Conservation (phyloP, 768 basidiomycete species). For the Lactifluus echinatus region DNA sequence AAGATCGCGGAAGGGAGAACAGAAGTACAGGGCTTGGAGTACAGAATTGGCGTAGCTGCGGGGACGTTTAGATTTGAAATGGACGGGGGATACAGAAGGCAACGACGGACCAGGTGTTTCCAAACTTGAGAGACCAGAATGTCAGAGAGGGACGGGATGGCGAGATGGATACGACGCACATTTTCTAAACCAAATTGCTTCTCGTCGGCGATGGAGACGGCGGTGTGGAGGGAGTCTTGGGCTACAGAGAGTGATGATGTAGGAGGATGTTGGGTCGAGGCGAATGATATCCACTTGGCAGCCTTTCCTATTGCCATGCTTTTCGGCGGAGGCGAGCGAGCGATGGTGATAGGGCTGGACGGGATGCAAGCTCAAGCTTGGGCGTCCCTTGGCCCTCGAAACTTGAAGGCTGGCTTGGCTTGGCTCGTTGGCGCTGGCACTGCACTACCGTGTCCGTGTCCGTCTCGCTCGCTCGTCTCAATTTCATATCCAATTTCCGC, state of each 20-base stretch:
- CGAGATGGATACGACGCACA: slow-evolving; percentile 40
- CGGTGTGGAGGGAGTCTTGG: slow-evolving; percentile 11
- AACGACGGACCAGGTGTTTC: slow-evolving; percentile 78
- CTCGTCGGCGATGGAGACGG: slow-evolving; percentile 51
- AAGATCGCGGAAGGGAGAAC: slow-evolving; percentile 85
- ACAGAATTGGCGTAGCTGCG: slow-evolving; percentile 97
- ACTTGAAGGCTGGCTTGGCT: background rate
- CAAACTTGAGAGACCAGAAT: slow-evolving; percentile 51
- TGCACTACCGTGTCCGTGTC: background rate
- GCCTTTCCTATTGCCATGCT: slow-evolving; percentile 20
- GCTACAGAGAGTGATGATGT: background rate
- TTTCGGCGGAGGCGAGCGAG: background rate
- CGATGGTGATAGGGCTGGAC: background rate
- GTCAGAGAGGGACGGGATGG: slow-evolving; percentile 6
- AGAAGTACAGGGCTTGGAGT: slow-evolving; percentile 93
- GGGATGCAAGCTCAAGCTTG: background rate
- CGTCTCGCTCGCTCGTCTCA: too few species aligned
- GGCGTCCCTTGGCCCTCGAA: background rate
- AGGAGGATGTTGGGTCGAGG: slow-evolving; percentile 10
- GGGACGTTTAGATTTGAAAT: background rate
- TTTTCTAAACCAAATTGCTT: slow-evolving; percentile 98
- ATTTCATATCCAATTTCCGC: too few species aligned
- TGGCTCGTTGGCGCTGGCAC: background rate
- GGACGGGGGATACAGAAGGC: background rate
- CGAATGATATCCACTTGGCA: slow-evolving; percentile 18